Evolutionary conservation across 2,329 filamentous ascomycete genomes (phyloP), one percentile per base, ranked within the genome.

Genomic region (Hirsutella rhossiliensis): DNA sequence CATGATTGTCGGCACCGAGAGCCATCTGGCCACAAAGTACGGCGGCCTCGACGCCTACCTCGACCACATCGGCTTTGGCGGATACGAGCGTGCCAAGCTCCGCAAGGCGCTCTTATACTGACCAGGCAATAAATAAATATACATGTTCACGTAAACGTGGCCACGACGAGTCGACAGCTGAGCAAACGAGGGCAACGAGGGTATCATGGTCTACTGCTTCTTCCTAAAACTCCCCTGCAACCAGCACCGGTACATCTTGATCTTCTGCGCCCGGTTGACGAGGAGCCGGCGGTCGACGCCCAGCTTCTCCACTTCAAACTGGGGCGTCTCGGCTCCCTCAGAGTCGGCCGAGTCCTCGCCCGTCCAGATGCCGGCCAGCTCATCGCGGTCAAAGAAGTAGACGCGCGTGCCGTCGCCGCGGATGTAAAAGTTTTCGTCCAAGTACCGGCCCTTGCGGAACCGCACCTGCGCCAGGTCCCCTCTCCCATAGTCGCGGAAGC

Each of bases 201-300:
- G 32, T 50, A 43, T 48, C 48, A 27, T 54, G 51, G 40, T 64
- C 59, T 69, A 73, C 67, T n/a, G n/a, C n/a, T 70, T 72, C 66
- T 89, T 90, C 56, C 73, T 78, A 62, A 92, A 94, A 4, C 80
- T 78, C 28, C 84, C 87, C 63, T 94, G 87, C 61, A 94, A 78
- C 88, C 92, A 98, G 69, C 90, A 97, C 48, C 92, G 80, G 64
- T 97, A 97, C 92, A 98, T 98, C 67, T 97, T 98, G 41, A 95
- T 71, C 65, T 88, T 84, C 56, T 82, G 78, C 44, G 89, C 86
- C 51, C 92, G 79, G 62, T 98, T 98, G 45, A 98, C 87, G 44
- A 98, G 73, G 69, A 98, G 74, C 47, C 92, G 80, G 51, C 87
- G 80, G 61, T 98, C 92, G 44, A 90, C 75, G 23, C 83, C 92